A percentile compares a stretch with the other conserved stretches of the same genome.
These are phyloP conservation scores for Cucumis hystrix DNA, from an alignment of 306 rosid species.

Conservation along the genomic window DNA sequence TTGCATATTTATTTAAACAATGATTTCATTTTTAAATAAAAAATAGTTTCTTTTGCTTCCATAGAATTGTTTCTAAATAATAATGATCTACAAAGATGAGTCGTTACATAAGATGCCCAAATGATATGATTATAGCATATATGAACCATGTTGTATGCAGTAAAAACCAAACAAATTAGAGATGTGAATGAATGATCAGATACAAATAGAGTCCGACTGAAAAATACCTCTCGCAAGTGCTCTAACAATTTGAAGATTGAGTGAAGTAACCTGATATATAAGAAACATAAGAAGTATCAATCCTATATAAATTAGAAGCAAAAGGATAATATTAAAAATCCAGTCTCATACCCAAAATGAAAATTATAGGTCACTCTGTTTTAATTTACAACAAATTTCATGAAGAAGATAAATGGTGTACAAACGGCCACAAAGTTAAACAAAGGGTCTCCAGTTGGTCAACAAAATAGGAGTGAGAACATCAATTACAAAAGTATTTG, in stretches of 20 bases:
- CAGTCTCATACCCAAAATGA: neutral
- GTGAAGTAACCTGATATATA: conserved; percentile 68
- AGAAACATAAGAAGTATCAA: neutral
- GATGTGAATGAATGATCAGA: neutral
- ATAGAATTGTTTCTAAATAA: neutral
- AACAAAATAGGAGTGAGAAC: neutral
- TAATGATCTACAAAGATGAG: neutral
- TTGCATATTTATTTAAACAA: neutral
- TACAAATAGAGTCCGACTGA: neutral
- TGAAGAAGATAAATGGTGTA: neutral
- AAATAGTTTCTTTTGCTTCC: neutral
- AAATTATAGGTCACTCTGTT: neutral
- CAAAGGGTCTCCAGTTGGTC: neutral
- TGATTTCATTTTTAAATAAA: neutral
- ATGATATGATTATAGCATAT: neutral
- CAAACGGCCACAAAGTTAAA: neutral
- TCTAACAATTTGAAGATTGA: conserved; percentile 87
- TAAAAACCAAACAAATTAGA: neutral
- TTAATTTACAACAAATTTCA: neutral
- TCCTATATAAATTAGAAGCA: neutral
- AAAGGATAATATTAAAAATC: neutral
- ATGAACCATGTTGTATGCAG: conserved; percentile 1
- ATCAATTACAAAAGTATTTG: neutral
- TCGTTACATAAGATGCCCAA: neutral
- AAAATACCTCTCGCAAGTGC: conserved; percentile 75